Base-by-base conservation (phyloP, 75 land plant genomes). In the Pinus taeda region DNA sequence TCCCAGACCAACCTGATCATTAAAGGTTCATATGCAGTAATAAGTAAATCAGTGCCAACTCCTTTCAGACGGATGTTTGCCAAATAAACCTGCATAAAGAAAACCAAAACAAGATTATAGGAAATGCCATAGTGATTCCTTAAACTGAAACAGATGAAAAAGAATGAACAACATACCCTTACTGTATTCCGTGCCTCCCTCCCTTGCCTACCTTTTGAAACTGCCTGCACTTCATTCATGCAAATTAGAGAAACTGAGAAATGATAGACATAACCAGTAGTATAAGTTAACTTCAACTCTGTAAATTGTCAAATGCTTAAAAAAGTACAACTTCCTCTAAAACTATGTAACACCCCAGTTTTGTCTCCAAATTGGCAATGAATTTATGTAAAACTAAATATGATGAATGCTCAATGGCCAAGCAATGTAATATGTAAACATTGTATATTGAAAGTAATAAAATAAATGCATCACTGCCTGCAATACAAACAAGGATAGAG, bases 191-290 rank as follows among this genome's bases (percentile, higher is more conserved):
- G 86, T 64, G 99, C 98, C 71, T 94, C 95, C 49, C 79, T 86
- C 75, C 98, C 98, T 85, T 97, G 98, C 74, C 93, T 82, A 61
- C 90, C 90, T 79, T 94, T 97, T 11, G 99, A 89, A 79, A 94
- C 77, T 36, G 87, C 93, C 99, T 96, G 80, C 59, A 73, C 39
- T 71, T 53, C 4, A 73, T 56, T 53, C 22, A 45, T n/a, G 22
- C 62, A 60, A 2, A 5, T 60, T 60, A 20, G n/a, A 21, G 8
- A 60, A 18, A 60, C 62, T 60, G 20, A 60, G 21, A 60, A 60
- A 60, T 60, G 62, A 20, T 20, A 60, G 9, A 60, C 20, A 60
- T 60, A 18, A 60, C 62, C 7, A 60, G 62, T 11, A 49, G 11
- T 11, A 49, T 49, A 49, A 49, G 55, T 49, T 49, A 49, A 9